Percentiles rank a stretch among this genome's conserved stretches.
These are phyloP conservation scores for Prosopis cineraria DNA, from an alignment of 306 rosid genomes.

Conservation along the genomic window DNA sequence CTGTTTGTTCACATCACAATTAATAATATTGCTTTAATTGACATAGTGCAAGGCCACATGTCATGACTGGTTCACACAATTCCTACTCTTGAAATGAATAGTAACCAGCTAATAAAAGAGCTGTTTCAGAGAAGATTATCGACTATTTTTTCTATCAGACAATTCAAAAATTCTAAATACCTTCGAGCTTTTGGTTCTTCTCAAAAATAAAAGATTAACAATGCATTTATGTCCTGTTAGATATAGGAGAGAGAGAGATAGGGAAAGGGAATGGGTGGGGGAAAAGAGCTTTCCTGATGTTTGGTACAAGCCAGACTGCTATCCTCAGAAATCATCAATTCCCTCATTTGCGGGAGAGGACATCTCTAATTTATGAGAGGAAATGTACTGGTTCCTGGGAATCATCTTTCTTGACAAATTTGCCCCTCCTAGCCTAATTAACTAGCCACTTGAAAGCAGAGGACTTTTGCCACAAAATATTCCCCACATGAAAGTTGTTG, in stretches of 20 bases:
- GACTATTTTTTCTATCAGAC: neutral
- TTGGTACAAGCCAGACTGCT: neutral
- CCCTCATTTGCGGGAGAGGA: too few species aligned
- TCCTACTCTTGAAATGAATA: neutral
- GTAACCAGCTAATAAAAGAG: neutral
- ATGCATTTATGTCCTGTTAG: neutral
- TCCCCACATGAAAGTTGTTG: too few species aligned
- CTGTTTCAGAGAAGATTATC: neutral
- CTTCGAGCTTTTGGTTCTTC: neutral
- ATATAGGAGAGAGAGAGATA: neutral
- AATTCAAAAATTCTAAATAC: neutral
- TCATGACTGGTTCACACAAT: neutral
- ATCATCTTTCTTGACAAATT: too few species aligned
- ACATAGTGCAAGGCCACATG: neutral
- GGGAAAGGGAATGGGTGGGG: neutral
- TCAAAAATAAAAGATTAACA: slow-evolving; percentile 4
- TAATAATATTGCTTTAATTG: neutral
- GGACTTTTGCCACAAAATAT: too few species aligned
- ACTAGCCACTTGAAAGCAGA: too few species aligned
- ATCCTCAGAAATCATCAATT: neutral
- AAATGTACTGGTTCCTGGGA: too few species aligned
- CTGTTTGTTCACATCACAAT: neutral
- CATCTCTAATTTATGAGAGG: too few species aligned
- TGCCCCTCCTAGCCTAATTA: too few species aligned
- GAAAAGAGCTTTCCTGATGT: neutral